Evolutionary conservation across 2,329 filamentous ascomycete genomes (phyloP).

Genomic region (Emydomyces testavorans): DNA sequence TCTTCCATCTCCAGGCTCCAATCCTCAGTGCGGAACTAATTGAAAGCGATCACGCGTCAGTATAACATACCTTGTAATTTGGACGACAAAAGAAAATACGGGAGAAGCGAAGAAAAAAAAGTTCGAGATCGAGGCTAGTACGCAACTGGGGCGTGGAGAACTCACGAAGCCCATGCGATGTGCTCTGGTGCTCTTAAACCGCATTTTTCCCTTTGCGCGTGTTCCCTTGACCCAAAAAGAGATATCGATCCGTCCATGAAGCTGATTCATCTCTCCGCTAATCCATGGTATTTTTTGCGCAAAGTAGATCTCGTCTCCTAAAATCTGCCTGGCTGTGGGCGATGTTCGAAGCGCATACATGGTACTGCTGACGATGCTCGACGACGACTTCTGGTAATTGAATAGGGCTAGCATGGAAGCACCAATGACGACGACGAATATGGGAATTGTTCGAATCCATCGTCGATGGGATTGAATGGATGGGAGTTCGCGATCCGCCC

Average conservation of each 20-base stretch:
- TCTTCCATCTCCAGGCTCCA: constrained; percentile 70
- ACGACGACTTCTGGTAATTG: constrained; percentile 97
- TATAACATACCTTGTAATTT: not conserved
- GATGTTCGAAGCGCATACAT: constrained; percentile 86
- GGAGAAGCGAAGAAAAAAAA: not conserved
- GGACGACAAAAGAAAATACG: constrained; percentile 28
- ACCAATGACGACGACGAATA: constrained; percentile 64
- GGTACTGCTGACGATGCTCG: constrained; percentile 71
- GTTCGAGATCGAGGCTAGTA: not conserved
- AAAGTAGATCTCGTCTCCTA: constrained; percentile 84
- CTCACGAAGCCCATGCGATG: constrained; percentile 49
- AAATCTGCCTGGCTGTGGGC: constrained; percentile 56
- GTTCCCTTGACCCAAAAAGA: constrained; percentile 76
- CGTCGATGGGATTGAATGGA: constrained; percentile 39
- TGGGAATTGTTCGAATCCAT: constrained; percentile 63
- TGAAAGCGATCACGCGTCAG: not conserved
- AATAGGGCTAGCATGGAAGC: constrained; percentile 75
- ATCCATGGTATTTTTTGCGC: constrained; percentile 71
- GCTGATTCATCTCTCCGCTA: constrained; percentile 76
- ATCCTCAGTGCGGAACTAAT: constrained; percentile 70
- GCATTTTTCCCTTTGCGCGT: constrained; percentile 58
- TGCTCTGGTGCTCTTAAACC: constrained; percentile 64
- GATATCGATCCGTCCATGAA: constrained; percentile 84
- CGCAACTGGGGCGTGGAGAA: constrained; percentile 17
- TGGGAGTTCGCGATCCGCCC: constrained; percentile 44